A percentile compares a stretch with the other conserved stretches of the same genome.
Evolutionary conservation across 441 rosid genomes (phyloP).

Genomic region (Theobroma grandiflorum): DNA sequence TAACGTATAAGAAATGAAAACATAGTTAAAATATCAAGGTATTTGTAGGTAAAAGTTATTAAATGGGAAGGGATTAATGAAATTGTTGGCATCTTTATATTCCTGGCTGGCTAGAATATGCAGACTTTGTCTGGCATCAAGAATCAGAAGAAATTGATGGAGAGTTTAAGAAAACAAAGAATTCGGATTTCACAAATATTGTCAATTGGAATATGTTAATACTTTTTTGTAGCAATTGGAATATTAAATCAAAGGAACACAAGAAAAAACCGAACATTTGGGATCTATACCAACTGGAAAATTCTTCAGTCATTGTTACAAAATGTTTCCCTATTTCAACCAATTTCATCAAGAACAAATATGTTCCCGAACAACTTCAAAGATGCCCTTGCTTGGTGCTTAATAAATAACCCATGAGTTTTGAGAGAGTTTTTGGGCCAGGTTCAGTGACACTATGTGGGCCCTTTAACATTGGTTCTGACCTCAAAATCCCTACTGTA

Average conservation of each 20-base stretch:
- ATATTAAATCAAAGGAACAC: neutral
- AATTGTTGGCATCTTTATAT: neutral
- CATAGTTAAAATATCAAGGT: too few relatives aligned
- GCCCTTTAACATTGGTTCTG: neutral
- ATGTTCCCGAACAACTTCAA: neutral
- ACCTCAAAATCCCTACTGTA: neutral
- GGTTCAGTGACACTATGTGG: neutral
- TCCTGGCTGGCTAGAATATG: neutral
- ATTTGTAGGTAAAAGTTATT: neutral
- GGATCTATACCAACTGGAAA: neutral
- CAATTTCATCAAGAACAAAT: neutral
- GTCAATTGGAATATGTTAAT: neutral
- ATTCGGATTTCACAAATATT: neutral
- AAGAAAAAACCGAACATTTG: neutral
- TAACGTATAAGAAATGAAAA: too few relatives aligned
- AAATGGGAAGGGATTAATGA: neutral
- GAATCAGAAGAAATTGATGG: neutral
- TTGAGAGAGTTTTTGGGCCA: neutral
- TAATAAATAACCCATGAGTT: neutral
- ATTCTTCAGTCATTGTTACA: neutral
- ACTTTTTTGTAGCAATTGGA: constrained; percentile 1
- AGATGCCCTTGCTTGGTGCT: neutral
- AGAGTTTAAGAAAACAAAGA: neutral
- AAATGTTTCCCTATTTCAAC: neutral
- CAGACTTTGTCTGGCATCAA: constrained; percentile 6